A percentile compares a stretch with the other conserved stretches of the same genome.
Evolutionary conservation across 306 rosid genomes (phyloP).

Genomic region (Prosopis cineraria): DNA sequence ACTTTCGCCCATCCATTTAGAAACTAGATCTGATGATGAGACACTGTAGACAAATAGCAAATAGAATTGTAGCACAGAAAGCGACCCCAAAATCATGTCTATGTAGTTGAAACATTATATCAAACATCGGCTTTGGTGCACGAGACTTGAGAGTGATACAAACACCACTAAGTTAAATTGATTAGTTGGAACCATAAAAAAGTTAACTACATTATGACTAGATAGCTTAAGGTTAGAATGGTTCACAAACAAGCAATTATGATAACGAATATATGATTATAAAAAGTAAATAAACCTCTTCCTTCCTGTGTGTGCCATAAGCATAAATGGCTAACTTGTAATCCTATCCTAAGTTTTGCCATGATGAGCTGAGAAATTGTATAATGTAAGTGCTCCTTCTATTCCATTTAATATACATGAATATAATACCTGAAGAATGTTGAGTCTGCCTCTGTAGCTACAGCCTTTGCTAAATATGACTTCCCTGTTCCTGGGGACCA

Average conservation of each 20-base stretch:
- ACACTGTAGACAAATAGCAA: constrained; percentile 39
- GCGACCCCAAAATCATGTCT: neutral
- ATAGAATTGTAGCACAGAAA: neutral
- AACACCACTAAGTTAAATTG: neutral
- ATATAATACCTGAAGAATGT: constrained; percentile 68
- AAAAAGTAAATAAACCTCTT: neutral
- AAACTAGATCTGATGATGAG: constrained; percentile 82
- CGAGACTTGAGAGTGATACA: neutral
- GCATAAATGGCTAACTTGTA: neutral
- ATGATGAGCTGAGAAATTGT: too few relatives aligned
- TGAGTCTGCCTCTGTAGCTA: constrained; percentile 83
- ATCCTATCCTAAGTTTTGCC: neutral
- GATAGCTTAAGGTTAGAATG: neutral
- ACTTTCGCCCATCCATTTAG: constrained; percentile 94
- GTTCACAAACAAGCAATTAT: neutral
- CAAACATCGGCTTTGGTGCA: neutral
- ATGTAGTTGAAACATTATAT: neutral
- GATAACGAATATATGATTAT: neutral
- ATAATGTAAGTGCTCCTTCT: neutral
- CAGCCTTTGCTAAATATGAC: constrained; percentile 84
- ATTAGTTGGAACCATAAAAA: neutral
- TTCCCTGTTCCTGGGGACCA: constrained; percentile 92
- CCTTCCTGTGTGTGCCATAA: neutral
- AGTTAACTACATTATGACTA: neutral
- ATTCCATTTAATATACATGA: neutral